Evolutionary conservation across 441 rosid genomes (phyloP), one percentile per base, ranked within the genome.

Genomic region (Arabidopsis lyrata): DNA sequence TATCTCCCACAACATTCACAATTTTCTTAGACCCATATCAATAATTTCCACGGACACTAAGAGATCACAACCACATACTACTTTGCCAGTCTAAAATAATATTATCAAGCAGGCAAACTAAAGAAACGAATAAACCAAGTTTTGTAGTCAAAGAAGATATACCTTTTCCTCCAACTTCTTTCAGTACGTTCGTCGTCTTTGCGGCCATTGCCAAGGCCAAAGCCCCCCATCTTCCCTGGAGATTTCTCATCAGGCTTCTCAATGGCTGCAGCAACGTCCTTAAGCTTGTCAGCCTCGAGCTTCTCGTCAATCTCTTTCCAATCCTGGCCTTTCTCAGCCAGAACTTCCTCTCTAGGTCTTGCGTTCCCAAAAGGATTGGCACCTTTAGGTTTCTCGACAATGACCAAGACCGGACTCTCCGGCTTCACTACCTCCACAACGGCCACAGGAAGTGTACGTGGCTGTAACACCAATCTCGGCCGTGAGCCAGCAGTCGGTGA

Each of bases 121-220:
- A 39, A 34, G 2, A 20, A 20, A 34, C 2, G 32, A 38, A 38
- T 57, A 14, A 38, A 58, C 1, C 36, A 42, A 62, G 64, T 56
- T 64, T 29, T 32, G 27, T 18, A 49, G 76, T 63, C 44, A 66
- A 66, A 31, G 59, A 62, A 81, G 48, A 47, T 60, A 47, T 60
- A 90, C 95, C 70, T 82, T 87, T 88, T 94, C 84, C 87, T 86
- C 97, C 97, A 94, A 67, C 81, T 82, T 77, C 88, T 81, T 65
- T 84, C 90, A 2, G 75, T 78, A 44, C 74, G 85, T 41, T 75
- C 83, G 12, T 83, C 85, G 12, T 62, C 53, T 24, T 73, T 60
- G 63, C 78, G 82, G 8, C 79, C 86, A 58, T 72, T 80, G 14
- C 84, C 83, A 60, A 68, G 78, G 8, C 90, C 88, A 48, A 87